Evolutionary conservation across 1,284 basidiomycete genomes (phyloP).

Genomic region (Phenoliferia sp.): DNA sequence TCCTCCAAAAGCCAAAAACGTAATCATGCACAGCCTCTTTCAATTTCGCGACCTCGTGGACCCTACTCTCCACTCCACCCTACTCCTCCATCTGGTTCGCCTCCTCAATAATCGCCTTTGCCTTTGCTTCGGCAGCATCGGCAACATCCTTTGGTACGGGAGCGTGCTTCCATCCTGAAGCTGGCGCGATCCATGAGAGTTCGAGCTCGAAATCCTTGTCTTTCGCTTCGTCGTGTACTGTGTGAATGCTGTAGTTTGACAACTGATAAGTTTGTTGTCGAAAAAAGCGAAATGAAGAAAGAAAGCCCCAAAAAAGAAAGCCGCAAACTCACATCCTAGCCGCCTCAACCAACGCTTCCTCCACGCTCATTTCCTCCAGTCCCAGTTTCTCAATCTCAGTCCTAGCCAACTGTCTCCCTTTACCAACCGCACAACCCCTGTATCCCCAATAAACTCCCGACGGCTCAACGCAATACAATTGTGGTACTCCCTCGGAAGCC

Average conservation of each 20-base stretch:
- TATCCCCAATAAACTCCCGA: constrained; percentile 92
- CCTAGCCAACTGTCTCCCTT: constrained; percentile 94
- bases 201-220: constrained; percentile 98
- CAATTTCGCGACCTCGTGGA: neutral
- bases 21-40: neutral
- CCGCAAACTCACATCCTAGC: constrained; percentile 91
- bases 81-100: constrained; percentile 63
- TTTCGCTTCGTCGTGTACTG: constrained; percentile 94
- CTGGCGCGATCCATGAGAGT: constrained; percentile 90
- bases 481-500: constrained; percentile 59
- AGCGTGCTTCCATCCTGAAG: constrained; percentile 73
- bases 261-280: too few relatives aligned
- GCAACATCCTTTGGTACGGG: constrained; percentile 79
- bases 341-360: constrained; percentile 87
- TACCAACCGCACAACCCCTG: constrained; percentile 88
- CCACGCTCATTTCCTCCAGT: constrained; percentile 66
- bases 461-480: constrained; percentile 88
- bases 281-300: neutral
- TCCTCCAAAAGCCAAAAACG: too few relatives aligned
- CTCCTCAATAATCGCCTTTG: constrained; percentile 79
- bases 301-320: neutral
- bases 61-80: neutral
- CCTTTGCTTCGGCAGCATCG: constrained; percentile 80
- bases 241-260: constrained; percentile 67
- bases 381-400: constrained; percentile 97